Conservation (phyloP, 345 rosid species). For the Citrus sp. region DNA sequence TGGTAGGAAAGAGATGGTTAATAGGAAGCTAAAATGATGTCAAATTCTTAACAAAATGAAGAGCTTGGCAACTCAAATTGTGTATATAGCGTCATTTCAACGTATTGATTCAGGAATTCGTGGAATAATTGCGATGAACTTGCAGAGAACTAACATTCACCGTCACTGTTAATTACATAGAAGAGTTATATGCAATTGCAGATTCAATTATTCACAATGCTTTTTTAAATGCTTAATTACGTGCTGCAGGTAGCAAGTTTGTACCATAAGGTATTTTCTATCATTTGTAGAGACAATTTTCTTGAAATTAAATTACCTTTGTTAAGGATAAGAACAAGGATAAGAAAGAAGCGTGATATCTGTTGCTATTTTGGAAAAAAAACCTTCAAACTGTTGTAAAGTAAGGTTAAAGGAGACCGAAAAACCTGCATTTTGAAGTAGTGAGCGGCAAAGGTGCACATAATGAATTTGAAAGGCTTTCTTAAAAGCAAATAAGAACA, state of each 20-base stretch:
- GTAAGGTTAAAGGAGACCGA: not conserved
- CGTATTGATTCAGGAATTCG: too few species aligned
- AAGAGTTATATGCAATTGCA: too few species aligned
- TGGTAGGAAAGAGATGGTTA: too few species aligned
- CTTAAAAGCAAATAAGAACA: not conserved
- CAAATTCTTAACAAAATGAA: too few species aligned
- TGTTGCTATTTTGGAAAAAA: not conserved
- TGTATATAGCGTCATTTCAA: too few species aligned
- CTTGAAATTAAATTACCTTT: too few species aligned
- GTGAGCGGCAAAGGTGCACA: not conserved
- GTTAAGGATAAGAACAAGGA: not conserved
- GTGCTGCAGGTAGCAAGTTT: not conserved
- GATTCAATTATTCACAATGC: too few species aligned
- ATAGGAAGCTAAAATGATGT: too few species aligned
- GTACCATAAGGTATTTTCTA: not conserved
- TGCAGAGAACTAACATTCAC: too few species aligned
- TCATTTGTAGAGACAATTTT: not conserved
- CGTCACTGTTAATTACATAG: too few species aligned
- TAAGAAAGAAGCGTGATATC: not conserved
- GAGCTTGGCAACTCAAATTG: too few species aligned
- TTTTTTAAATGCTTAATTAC: not conserved
- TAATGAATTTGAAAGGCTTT: not conserved
- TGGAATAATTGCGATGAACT: too few species aligned
- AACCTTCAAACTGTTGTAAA: not conserved
- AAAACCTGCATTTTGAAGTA: not conserved